Evolutionary conservation across 345 rosid genomes (phyloP), one percentile per base, ranked within the genome.

Genomic region (Heritiera fomes): DNA sequence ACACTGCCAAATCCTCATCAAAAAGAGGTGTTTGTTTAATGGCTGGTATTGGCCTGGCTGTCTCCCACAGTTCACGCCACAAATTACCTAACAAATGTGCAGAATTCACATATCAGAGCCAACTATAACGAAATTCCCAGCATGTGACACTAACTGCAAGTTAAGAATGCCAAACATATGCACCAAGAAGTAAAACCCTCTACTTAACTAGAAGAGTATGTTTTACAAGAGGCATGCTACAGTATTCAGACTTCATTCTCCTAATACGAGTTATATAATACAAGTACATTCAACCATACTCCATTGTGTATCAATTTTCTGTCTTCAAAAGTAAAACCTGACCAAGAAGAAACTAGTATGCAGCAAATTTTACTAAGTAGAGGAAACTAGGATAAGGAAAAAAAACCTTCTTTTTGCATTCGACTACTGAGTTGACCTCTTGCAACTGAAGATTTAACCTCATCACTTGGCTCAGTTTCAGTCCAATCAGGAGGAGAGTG

Each of bases 401-500:
- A 71, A 41, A 95, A 34, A 34, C 99, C 99, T 95, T 92, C 95
- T 84, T 93, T 95, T 80, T 92, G 97, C 99, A 95, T 95, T 77
- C 99, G 87, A 78, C 87, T 85, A 80, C 99, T 95, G 77, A 95
- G 86, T 82, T 90, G 95, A 85, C 99, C 99, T 87, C 84, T 89
- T 78, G 62, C 41, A 38, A 80, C 83, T 50, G 84, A 86, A 70
- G 90, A 83, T 60, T 87, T 87, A 69, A 83, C 84, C 83, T 89
- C 93, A 78, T 83, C 83, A 46, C 73, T 71, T 56, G 78, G 82
- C 77, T 87, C 96, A 83, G 77, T 78, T 79, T 89, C 94, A 55
- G 92, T 87, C 99, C 99, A 95, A 87, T 95, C 99, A 43, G 99
- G 99, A 45, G 99, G 99, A 75, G 98, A 95, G 82, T 92, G 94